A percentile compares a stretch with the other conserved stretches of the same genome.
Evolutionary conservation across 1,139 yeast species (phyloP).

Genomic region (Hyphopichia wangnamkhiaoensis): DNA sequence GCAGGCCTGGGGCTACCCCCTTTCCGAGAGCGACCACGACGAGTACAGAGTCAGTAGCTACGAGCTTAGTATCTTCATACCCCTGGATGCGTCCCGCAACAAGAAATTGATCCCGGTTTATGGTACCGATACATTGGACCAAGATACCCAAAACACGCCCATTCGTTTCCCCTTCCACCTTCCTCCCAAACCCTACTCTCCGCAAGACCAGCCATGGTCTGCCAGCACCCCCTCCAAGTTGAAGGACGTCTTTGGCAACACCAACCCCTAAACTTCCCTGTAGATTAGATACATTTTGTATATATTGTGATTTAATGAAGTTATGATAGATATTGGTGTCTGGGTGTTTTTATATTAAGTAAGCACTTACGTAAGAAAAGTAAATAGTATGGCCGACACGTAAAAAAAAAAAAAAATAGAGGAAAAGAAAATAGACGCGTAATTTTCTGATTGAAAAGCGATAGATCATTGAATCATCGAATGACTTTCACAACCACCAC

Average conservation of each 20-base stretch:
- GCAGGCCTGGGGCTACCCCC: slow-evolving; percentile 67
- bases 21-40: slow-evolving; percentile 7
- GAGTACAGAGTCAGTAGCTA: slow-evolving; percentile 39
- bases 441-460: too few relatives aligned
- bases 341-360: too few relatives aligned
- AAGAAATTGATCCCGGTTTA: slow-evolving; percentile 36
- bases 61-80: slow-evolving; percentile 60
- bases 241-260: slow-evolving; percentile 1
- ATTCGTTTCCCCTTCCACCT: slow-evolving; percentile 55
- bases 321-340: not conserved
- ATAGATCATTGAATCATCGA: too few relatives aligned
- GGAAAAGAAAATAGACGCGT: too few relatives aligned
- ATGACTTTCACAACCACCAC: too few relatives aligned
- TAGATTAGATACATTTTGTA: too few relatives aligned
- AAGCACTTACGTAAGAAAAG: too few relatives aligned
- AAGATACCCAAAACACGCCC: slow-evolving; percentile 21
- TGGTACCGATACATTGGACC: slow-evolving; percentile 31
- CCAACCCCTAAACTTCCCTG: not conserved
- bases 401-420: not conserved
- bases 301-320: too few relatives aligned
- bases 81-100: slow-evolving; percentile 21
- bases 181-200: slow-evolving; percentile 45
- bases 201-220: slow-evolving; percentile 51
- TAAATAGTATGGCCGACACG: not conserved
- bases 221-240: not conserved